Conservation (phyloP, 2,329 filamentous ascomycete genomes). For the Seiridium cupressi region DNA sequence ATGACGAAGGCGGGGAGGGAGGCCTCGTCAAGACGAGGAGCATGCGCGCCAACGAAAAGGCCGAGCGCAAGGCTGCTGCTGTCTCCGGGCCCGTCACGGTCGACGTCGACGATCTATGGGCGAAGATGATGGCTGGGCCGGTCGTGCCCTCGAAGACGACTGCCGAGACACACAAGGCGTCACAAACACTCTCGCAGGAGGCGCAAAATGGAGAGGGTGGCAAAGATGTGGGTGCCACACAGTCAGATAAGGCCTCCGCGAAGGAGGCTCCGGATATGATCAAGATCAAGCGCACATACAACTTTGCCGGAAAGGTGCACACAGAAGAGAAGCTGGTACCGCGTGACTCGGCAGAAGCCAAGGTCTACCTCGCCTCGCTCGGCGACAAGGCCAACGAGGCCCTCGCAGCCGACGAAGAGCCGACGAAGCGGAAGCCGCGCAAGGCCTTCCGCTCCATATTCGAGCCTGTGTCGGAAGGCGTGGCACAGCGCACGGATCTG, state of each 20-base stretch:
- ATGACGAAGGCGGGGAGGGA: slow-evolving; percentile 58
- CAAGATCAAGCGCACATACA: slow-evolving; percentile 69
- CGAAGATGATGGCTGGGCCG: slow-evolving; percentile 57
- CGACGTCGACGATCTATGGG: slow-evolving; percentile 71
- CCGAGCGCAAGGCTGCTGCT: slow-evolving; percentile 52
- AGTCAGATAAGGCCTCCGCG: slow-evolving; percentile 18
- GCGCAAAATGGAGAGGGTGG: background rate
- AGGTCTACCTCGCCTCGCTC: slow-evolving; percentile 58
- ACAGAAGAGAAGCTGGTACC: slow-evolving; percentile 70
- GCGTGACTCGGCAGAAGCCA: slow-evolving; percentile 64
- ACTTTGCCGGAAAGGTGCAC: slow-evolving; percentile 71
- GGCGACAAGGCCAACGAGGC: slow-evolving; percentile 27
- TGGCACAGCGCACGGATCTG: slow-evolving; percentile 50
- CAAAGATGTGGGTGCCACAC: slow-evolving; percentile 2
- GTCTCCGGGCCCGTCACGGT: slow-evolving; percentile 62
- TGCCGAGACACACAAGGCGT: slow-evolving; percentile 14
- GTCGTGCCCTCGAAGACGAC: slow-evolving; percentile 26
- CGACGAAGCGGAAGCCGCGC: slow-evolving; percentile 43
- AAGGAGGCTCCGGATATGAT: slow-evolving; percentile 41
- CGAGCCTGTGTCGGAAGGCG: slow-evolving; percentile 52
- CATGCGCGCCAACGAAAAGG: slow-evolving; percentile 65
- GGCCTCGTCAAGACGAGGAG: slow-evolving; percentile 71
- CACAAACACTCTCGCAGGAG: background rate
- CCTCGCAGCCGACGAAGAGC: slow-evolving; percentile 22
- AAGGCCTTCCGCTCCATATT: slow-evolving; percentile 62